Base-by-base conservation (phyloP, 2,329 filamentous ascomycete species). In the Westerdykella aurantiaca region DNA sequence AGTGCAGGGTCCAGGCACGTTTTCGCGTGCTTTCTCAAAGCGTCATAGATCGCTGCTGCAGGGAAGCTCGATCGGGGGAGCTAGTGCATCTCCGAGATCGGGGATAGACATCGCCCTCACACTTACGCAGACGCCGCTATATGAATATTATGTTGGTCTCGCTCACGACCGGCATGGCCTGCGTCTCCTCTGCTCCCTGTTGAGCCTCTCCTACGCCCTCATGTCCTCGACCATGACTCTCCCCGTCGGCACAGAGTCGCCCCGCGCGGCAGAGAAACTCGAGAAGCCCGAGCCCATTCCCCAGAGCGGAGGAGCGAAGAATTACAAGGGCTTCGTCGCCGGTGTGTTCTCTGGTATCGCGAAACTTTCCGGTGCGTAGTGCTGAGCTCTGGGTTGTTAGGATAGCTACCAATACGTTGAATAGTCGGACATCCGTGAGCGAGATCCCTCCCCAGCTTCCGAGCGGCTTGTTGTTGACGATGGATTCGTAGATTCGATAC, bases 251-350 rank as follows among this genome's bases (percentile, higher is more conserved):
- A 29, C 25, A 4, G 25, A 29, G 25, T 29, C 25, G 25, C 25
- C 25, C 25, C 25, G 25, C 25, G 25, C 25, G 25, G 9, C 25
- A 29, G 25, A 29, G 25, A 29, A 29, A 9, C 25, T 29, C 25
- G 25, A 29, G 25, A 29, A 29, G 9, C 25, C 10, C 7, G 25
- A 29, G 25, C 7, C 57, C 38, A 60, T 57, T 51, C 46, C 52
- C 17, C 46, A 55, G 37, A 55, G 56, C 25, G 25, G 25, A 29
- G 25, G 25, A 29, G 59, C 63, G 57, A 78, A 73, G 54, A 84
- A 86, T 64, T 97, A 96, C 74, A 90, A 88, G 60, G 93, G 91
- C n/a, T 98, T 97, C 64, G 88, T 96, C 22, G 93, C 88, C 1
- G 93, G 93, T n/a, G 82, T 96, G 6, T 96, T 96, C 64, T 95